A percentile compares a stretch with the other conserved stretches of the same genome.
These are phyloP conservation scores for Lachancea dasiensis DNA, from an alignment of 805 yeast genomes.

Conservation along the genomic window DNA sequence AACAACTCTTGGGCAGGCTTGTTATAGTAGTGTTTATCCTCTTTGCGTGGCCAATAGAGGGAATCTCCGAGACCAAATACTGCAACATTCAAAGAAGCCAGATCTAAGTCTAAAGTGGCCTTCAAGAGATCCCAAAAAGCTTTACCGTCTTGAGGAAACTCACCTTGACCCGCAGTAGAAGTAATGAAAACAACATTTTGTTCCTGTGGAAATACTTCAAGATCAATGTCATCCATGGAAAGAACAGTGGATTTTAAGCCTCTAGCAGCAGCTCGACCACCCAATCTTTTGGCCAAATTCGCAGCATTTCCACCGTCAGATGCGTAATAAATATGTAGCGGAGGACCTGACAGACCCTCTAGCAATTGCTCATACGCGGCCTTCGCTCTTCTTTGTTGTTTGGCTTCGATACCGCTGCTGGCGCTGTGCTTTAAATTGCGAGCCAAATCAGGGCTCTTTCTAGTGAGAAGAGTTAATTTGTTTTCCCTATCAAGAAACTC, in stretches of 20 bases:
- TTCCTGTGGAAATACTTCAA: conserved; percentile 65
- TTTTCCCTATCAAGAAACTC: conserved; percentile 86
- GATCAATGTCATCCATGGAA: conserved; percentile 58
- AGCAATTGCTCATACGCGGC: conserved; percentile 70
- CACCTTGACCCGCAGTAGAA: conserved; percentile 96
- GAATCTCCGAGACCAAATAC: conserved; percentile 94
- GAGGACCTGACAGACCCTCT: conserved; percentile 90
- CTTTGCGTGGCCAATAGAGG: conserved; percentile 94
- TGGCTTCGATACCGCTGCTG: conserved; percentile 52
- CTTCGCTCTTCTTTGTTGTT: conserved; percentile 63
- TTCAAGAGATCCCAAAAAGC: conserved; percentile 71
- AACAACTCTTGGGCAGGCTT: conserved; percentile 77
- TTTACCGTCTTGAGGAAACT: conserved; percentile 73
- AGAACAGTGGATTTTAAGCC: conserved; percentile 52
- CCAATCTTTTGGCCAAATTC: conserved; percentile 69
- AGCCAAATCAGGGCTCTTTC: conserved; percentile 66
- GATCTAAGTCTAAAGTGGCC: conserved; percentile 56
- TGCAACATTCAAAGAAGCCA: conserved; percentile 58
- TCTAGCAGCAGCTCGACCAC: conserved; percentile 71
- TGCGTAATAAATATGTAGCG: conserved; percentile 77
- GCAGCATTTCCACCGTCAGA: conserved; percentile 92
- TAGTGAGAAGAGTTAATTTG: conserved; percentile 69
- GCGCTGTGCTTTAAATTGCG: conserved; percentile 61
- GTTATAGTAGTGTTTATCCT: conserved; percentile 89
- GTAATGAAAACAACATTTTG: conserved; percentile 65